Evolutionary conservation across 1,284 basidiomycete species (phyloP), one percentile per base, ranked within the genome.

Genomic region (Taiwanofungus camphoratus): DNA sequence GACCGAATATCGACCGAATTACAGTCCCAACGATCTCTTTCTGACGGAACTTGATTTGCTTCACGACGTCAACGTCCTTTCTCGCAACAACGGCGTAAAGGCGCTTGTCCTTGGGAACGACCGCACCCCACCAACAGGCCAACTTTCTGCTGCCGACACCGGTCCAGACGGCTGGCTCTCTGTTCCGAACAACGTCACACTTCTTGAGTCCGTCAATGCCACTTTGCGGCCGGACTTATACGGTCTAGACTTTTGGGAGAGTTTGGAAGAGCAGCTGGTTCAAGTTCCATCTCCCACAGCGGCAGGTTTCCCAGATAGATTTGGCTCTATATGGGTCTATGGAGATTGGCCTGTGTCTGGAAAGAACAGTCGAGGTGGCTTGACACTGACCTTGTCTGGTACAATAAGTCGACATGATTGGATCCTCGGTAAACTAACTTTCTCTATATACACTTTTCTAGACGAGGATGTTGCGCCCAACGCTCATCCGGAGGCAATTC

Each of bases 191-290:
- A 79, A 80, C 51, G 60, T 64, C n/a, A 74, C 67, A 30, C 65
- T 61, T 15, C 55, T 80, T 26, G 70, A 74, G 44, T 52, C 51
- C 1, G 61, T 68, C 13, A 75, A 80, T 51, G 62, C 69, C 3
- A 68, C 69, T 5, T 56, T 82, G 29, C 64, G 70, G 41, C 77
- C 79, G 0, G 65, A 69, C 9, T 58, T 62, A 24, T 81, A 67
- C 49, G 79, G 79, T 3, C 54, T 82, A 34, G 79, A 82, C 53
- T 82, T 82, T 54, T 83, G 79, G 78, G 70, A 77, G 54, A 79
- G 76, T 53, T 62, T 82, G 12, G 75, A 79, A 50, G 78, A 77
- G 1, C 71, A 74, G 51, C 63, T 82, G 2, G 78, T 83, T n/a
- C 73, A 68, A 1, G 63, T 82, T 30, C 70, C 67, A 4, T 64